Percentiles rank a stretch among this genome's conserved stretches.
phyloP scores from a whole-genome alignment of 805 yeast species.

The Wickerhamomyces sydowiorum region DNA sequence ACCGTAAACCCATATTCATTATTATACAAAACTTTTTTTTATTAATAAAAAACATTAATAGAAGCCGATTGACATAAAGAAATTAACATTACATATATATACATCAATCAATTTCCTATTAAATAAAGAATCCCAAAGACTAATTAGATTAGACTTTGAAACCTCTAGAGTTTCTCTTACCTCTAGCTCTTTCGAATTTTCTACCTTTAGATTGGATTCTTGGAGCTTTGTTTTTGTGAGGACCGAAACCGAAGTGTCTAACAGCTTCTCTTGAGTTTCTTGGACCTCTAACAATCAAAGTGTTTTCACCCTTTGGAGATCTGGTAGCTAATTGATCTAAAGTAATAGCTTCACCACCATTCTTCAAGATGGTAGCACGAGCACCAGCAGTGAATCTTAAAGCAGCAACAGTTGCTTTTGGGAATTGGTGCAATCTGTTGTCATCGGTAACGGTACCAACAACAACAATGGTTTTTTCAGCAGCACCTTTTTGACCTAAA shows the following conservation, averaged over 20 bases:
- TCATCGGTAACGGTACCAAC: slow-evolving; percentile 99
- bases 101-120: slow-evolving; percentile 8
- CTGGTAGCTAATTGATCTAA: slow-evolving; percentile 98
- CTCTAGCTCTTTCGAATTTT: slow-evolving; percentile 99
- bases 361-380: slow-evolving; percentile 92
- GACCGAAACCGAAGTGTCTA: slow-evolving; percentile 99
- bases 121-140: neutral
- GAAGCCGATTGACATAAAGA: neutral
- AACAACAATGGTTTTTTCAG: slow-evolving; percentile 91
- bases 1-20: neutral
- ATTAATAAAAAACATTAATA: neutral
- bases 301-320: slow-evolving; percentile 99
- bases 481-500: slow-evolving; percentile 75
- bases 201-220: slow-evolving; percentile 96
- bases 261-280: slow-evolving; percentile 99
- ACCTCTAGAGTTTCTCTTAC: slow-evolving; percentile 98
- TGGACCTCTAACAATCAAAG: slow-evolving; percentile 97
- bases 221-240: slow-evolving; percentile 99
- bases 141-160: slow-evolving; percentile 87
- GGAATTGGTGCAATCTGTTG: slow-evolving; percentile 87
- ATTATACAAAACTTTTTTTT: neutral
- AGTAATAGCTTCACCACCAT: slow-evolving; percentile 99
- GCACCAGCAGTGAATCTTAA: slow-evolving; percentile 99
- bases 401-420: slow-evolving; percentile 98
- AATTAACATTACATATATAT: slow-evolving; percentile 8